Evolutionary conservation across 2,329 filamentous ascomycete genomes (phyloP), one percentile per base, ranked within the genome.

Genomic region (Ustulina deusta): DNA sequence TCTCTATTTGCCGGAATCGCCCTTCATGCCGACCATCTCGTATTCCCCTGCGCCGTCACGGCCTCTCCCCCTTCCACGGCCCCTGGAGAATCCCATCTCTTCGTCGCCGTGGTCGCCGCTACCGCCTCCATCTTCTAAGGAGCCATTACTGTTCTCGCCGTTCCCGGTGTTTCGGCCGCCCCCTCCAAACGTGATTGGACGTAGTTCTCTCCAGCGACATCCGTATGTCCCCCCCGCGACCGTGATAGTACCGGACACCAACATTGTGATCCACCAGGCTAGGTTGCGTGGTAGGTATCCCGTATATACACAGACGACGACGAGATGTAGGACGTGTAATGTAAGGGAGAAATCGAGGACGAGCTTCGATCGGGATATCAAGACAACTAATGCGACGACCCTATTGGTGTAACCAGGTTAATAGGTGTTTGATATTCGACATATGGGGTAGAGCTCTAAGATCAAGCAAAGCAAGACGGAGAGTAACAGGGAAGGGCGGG

Each of bases 281-380:
- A 89, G 81, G 78, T 95, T 90, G 10, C 86, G 85, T 1, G 96
- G 96, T 32, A 98, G 78, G 10, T 88, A 86, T 75, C 89, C 89
- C 2, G 92, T 91, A 80, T 97, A 97, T 38, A 97, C 79, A 22
- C 90, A 90, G 32, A 93, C 92, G 74, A 93, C 80, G 74, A 96
- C 71, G 61, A 97, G 87, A 78, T 97, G 93, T 48, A 97, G 83
- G 78, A 92, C 87, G 82, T 97, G 93, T 20, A 97, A 87, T 2
- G 95, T 97, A 27, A 97, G 83, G 36, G 93, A 93, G 79, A 98
- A 99, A 81, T 99, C 96, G 73, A 93, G 93, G 58, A 98, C 92
- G 68, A 98, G 91, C 80, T 98, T 98, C 55, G 92, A 96, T 69
- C 96, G 93, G 22, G 91, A 90, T 73, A 99, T 89, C 65, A 98